Base-by-base conservation (phyloP, 257 asterid species). In the Solanum appendiculatum region DNA sequence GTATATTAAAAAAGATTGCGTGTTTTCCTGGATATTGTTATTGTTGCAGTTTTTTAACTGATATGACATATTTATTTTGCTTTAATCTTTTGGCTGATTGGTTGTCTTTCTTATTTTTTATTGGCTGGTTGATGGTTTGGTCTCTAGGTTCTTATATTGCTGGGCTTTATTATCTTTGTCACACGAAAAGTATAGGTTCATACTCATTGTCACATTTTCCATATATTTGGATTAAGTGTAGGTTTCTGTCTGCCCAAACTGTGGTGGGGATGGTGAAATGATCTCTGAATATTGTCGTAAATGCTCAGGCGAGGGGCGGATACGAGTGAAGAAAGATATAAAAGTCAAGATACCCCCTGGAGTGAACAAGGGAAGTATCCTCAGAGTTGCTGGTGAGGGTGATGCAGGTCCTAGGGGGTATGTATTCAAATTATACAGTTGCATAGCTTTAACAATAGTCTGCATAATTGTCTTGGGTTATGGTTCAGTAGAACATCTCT, bases 371-470 rank as follows among this genome's bases (percentile, higher is more conserved):
- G 99, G 99, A 87, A 97, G 99, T 90, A 94, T 97, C 86, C 99
- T 97, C 81, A 93, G 99, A 90, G 99, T 97, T 92, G 93, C 95
- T 78, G 99, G 99, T 89, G 99, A 97, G 93, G 99, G 99, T 70
- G 99, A 97, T 89, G 98, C 99, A 18, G 99, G 99, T 86, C 95
- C 96, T 88, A 96, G 91, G 92, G 99, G 99, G 99, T 97, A 96
- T 80, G 84, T 39, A 20, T 81, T 81, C 69, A 81, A 39, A 66
- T 34, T 40, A 21, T 51, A n/a, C 44, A 40, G 18, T 86, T 48
- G 25, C 46, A 31, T 29, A 5, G 48, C 29, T 81, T 3, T 81
- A 20, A 48, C 9, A 48, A 7, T 51, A 16, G 15, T 46, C 80
- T 72, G 69, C 51, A 54, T 86, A 39, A 72, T 21, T 81, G n/a